Conservation (phyloP, 139 green algal genomes). For the Desmodesmus armatus region DNA sequence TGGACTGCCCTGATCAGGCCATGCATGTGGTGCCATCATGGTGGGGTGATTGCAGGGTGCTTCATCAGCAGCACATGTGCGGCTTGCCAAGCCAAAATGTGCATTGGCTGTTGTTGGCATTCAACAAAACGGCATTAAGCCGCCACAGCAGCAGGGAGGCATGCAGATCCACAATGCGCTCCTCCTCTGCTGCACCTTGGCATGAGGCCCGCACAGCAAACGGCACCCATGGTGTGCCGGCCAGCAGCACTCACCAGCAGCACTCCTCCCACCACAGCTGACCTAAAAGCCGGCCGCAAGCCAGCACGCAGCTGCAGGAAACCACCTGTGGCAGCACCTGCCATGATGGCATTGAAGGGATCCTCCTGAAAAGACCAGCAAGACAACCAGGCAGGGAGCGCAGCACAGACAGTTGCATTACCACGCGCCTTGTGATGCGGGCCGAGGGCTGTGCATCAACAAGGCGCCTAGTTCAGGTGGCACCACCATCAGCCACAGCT, state of each 20-base stretch:
- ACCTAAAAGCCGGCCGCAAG: conserved; percentile 75
- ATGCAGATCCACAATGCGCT: too few species aligned
- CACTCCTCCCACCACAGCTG: conserved; percentile 93
- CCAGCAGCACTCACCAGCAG: conserved; percentile 74
- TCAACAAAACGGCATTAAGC: too few species aligned
- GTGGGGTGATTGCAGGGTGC: background rate
- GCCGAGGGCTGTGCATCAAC: too few species aligned
- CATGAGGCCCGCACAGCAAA: background rate
- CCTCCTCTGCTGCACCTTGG: background rate
- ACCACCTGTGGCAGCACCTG: conserved; percentile 88
- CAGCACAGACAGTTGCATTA: background rate
- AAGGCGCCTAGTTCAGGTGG: too few species aligned
- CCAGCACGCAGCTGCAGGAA: conserved; percentile 94
- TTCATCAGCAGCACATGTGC: background rate
- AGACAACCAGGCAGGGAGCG: background rate
- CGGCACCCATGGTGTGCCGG: too few species aligned
- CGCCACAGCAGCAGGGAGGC: background rate
- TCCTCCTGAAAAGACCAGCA: conserved; percentile 88
- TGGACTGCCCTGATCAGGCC: too few species aligned
- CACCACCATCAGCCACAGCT: background rate
- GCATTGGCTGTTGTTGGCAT: too few species aligned
- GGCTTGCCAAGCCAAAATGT: too few species aligned
- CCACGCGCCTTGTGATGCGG: too few species aligned
- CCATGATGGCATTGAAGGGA: conserved; percentile 97
- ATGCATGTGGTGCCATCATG: background rate